These are phyloP conservation scores for Prunus campanulata DNA, from an alignment of 306 rosid species.

Conservation along the genomic window DNA sequence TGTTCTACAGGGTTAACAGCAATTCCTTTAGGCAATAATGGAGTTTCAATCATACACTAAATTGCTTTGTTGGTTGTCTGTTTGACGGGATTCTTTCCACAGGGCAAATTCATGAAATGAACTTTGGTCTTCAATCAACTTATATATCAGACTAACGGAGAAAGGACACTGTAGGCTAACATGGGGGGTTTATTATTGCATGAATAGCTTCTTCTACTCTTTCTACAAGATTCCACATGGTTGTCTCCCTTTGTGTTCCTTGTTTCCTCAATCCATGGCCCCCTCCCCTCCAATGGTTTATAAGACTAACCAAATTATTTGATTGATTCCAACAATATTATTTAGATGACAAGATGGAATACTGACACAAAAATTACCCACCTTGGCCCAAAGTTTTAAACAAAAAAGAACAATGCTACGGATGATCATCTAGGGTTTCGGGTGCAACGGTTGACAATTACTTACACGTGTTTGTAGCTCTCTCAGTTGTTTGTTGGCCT, in stretches of 20 bases:
- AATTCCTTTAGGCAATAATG: background rate
- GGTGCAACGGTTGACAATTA: too few species aligned
- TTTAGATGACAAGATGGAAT: background rate
- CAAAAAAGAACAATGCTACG: background rate
- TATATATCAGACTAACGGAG: background rate
- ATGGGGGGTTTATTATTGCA: background rate
- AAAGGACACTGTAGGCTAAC: background rate
- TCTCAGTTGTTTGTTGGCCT: background rate
- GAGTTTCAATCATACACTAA: background rate
- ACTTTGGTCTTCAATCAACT: background rate
- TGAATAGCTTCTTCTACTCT: slow-evolving; percentile 1
- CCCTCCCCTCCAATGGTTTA: background rate
- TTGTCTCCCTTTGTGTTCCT: slow-evolving; percentile 14
- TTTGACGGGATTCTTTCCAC: slow-evolving; percentile 12
- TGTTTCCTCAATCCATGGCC: slow-evolving; percentile 12
- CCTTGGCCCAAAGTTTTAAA: background rate
- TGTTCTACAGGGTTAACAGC: background rate
- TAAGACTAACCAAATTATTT: background rate
- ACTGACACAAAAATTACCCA: background rate
- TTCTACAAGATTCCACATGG: slow-evolving; percentile 12
- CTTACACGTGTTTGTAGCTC: too few species aligned
- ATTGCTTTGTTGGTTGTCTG: background rate
- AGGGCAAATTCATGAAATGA: background rate
- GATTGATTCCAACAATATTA: background rate
- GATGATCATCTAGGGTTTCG: too few species aligned